Evolutionary conservation across 2,329 filamentous ascomycete species (phyloP).

Genomic region (Xylariaceae sp.): DNA sequence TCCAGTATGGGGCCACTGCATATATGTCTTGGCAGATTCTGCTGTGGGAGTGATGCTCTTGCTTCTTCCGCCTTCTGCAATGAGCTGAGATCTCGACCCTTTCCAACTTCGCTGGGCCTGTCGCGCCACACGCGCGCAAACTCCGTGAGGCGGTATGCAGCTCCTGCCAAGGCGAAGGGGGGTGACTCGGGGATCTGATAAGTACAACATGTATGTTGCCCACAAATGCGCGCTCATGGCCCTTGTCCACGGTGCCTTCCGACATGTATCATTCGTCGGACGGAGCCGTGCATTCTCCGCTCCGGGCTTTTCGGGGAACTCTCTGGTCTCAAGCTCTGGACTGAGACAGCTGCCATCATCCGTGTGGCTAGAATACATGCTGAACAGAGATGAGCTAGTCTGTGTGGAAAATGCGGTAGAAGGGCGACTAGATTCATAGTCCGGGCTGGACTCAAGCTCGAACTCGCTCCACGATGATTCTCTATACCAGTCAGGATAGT

Average conservation of each 20-base stretch:
- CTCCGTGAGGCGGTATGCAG: constrained; percentile 58
- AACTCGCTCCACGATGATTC: constrained; percentile 52
- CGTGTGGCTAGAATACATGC: constrained; percentile 50
- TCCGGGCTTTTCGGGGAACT: constrained; percentile 23
- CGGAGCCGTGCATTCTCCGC: constrained; percentile 5
- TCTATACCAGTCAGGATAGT: constrained; percentile 55
- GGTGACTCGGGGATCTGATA: constrained; percentile 62
- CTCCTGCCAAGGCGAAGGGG: constrained; percentile 60
- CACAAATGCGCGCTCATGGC: constrained; percentile 62
- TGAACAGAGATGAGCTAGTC: constrained; percentile 53
- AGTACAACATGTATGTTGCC: constrained; percentile 59
- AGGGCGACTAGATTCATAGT: constrained; percentile 54
- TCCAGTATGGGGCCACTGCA: constrained; percentile 60
- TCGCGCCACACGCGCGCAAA: constrained; percentile 59
- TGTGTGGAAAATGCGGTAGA: constrained; percentile 56
- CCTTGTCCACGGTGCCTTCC: constrained; percentile 58
- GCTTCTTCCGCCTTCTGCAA: constrained; percentile 36
- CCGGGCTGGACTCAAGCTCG: constrained; percentile 48
- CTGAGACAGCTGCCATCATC: constrained; percentile 52
- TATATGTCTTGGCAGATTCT: constrained; percentile 42
- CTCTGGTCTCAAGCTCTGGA: constrained; percentile 40
- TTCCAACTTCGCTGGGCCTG: constrained; percentile 64
- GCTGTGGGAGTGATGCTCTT: constrained; percentile 52
- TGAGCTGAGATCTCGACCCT: constrained; percentile 43
- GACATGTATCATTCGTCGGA: constrained; percentile 27